Evolutionary conservation across 1,284 basidiomycete genomes (phyloP).

Genomic region (Ustilago trichophora): DNA sequence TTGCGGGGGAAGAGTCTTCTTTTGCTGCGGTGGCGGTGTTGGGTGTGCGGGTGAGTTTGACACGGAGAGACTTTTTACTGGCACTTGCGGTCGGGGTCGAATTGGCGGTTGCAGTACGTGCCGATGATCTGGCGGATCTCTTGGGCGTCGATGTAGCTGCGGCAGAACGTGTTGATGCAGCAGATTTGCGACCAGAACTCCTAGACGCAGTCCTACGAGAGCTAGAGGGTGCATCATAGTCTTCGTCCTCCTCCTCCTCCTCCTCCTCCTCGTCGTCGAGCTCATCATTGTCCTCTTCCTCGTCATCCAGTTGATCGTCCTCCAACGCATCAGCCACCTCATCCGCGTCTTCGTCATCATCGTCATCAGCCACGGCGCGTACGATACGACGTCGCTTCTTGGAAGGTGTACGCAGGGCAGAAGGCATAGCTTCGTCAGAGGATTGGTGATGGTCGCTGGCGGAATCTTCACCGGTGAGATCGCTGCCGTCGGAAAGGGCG

Average conservation of each 20-base stretch:
- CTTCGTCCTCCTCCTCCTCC: conserved; percentile 50
- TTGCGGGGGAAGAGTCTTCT: conserved; percentile 7
- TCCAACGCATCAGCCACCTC: conserved; percentile 26
- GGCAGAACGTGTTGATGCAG: neutral
- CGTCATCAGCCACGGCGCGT: conserved; percentile 14
- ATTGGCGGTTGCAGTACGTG: conserved; percentile 1
- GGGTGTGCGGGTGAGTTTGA: conserved; percentile 41
- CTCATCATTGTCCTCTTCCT: conserved; percentile 54
- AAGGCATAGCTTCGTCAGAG: conserved; percentile 22
- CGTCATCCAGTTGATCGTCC: conserved; percentile 42
- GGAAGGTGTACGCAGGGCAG: conserved; percentile 27
- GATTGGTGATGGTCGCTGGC: conserved; percentile 2
- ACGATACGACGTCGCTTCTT: conserved; percentile 29
- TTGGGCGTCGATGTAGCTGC: conserved; percentile 9
- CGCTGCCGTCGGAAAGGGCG: conserved; percentile 36
- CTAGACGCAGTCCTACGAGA: conserved; percentile 4
- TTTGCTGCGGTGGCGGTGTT: conserved; percentile 6
- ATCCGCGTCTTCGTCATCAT: conserved; percentile 32
- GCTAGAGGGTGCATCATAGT: conserved; percentile 43
- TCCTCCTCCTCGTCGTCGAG: conserved; percentile 63
- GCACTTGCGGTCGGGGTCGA: conserved; percentile 10
- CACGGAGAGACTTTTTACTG: conserved; percentile 32
- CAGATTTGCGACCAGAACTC: neutral
- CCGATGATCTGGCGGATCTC: conserved; percentile 14
- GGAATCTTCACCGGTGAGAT: conserved; percentile 33